Percentiles rank a stretch among this genome's conserved stretches.
Conservation (phyloP, 2,329 filamentous ascomycete species). For the Phyllachora maydis region DNA sequence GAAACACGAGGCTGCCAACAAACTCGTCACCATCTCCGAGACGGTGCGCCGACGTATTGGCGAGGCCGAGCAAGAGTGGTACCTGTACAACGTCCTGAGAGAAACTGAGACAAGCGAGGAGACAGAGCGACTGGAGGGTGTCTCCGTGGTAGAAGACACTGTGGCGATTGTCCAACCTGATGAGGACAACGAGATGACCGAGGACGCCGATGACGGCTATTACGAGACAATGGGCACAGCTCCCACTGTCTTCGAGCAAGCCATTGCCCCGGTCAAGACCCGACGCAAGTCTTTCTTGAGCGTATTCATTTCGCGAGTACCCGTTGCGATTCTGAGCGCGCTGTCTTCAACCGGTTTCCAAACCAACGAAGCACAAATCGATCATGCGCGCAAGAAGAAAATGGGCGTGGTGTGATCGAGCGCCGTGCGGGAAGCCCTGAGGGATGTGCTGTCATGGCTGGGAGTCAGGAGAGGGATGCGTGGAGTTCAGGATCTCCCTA, state of each 20-base stretch:
- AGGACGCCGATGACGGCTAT: slow-evolving; percentile 15
- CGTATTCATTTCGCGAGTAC: slow-evolving; percentile 32
- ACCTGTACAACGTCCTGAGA: slow-evolving; percentile 36
- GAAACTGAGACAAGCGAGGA: slow-evolving; percentile 16
- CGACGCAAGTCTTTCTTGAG: slow-evolving; percentile 32
- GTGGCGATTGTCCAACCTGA: slow-evolving; percentile 12
- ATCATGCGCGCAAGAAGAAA: too few relatives aligned
- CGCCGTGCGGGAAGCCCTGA: too few relatives aligned
- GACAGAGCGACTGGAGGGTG: slow-evolving; percentile 3
- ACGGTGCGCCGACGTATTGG: slow-evolving; percentile 37
- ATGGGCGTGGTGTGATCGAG: too few relatives aligned
- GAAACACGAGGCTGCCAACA: slow-evolving; percentile 29
- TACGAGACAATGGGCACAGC: slow-evolving; percentile 27
- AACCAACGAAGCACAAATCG: too few relatives aligned
- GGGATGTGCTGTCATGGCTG: too few relatives aligned
- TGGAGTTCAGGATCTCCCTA: too few relatives aligned
- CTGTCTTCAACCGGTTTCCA: too few relatives aligned
- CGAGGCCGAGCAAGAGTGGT: slow-evolving; percentile 24
- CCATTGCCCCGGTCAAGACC: slow-evolving; percentile 19
- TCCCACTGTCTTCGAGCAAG: slow-evolving; percentile 33
- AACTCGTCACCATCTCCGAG: slow-evolving; percentile 48
- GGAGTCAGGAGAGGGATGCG: too few relatives aligned
- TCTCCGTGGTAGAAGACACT: slow-evolving; percentile 18
- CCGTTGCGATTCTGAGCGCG: slow-evolving; percentile 34
- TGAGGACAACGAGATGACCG: slow-evolving; percentile 4